Evolutionary conservation across 108 stramenopile species (phyloP).

Genomic region (Seminavis robusta): DNA sequence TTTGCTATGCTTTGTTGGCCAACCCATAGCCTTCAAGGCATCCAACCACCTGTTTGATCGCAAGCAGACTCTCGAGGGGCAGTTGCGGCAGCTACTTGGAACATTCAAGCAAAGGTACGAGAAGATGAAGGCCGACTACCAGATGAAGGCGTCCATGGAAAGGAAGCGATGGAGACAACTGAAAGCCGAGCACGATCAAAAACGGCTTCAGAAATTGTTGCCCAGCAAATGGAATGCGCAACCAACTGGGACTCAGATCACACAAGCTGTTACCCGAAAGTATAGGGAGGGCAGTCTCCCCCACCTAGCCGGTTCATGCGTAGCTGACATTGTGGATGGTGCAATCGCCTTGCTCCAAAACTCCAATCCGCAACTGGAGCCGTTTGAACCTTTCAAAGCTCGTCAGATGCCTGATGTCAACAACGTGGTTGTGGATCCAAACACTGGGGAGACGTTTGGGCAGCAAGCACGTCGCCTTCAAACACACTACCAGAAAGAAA

Average conservation of each 20-base stretch:
- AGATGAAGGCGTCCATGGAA: constrained; percentile 15
- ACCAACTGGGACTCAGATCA: constrained; percentile 27
- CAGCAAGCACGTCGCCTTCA: constrained; percentile 43
- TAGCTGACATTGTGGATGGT: constrained; percentile 46
- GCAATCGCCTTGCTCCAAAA: constrained; percentile 8
- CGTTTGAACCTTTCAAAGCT: constrained; percentile 38
- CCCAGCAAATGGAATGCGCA: constrained; percentile 18
- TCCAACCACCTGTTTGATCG: constrained; percentile 37
- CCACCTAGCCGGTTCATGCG: constrained; percentile 10
- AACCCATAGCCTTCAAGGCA: constrained; percentile 7
- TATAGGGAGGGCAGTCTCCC: constrained; percentile 11
- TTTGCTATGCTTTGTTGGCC: background rate
- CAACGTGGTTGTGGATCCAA: constrained; percentile 14
- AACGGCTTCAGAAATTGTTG: constrained; percentile 17
- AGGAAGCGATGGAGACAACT: constrained; percentile 29
- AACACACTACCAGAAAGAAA: constrained; percentile 11
- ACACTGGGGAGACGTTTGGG: constrained; percentile 47
- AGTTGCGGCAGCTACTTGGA: background rate
- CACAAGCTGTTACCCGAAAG: constrained; percentile 8
- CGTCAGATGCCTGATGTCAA: constrained; percentile 32
- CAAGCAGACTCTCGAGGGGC: constrained; percentile 10
- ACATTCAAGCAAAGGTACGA: background rate
- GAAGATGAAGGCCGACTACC: constrained; percentile 31
- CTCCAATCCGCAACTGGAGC: constrained; percentile 3
- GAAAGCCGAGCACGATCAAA: constrained; percentile 24